Conservation (phyloP, 352 stramenopile species). For the Globisporangium heterothallicum region DNA sequence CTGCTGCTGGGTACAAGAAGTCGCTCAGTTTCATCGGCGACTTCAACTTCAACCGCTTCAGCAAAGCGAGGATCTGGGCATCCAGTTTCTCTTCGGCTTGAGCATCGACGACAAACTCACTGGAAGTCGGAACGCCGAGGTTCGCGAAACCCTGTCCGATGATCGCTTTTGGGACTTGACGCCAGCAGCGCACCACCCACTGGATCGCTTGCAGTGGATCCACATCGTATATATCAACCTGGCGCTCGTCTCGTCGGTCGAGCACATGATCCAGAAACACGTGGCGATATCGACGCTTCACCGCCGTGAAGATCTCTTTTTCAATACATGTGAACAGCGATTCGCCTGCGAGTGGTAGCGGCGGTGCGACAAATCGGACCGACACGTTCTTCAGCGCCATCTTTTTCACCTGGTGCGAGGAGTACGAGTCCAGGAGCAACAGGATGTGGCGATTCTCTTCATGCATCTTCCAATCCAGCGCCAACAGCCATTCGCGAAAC, state of each 20-base stretch:
- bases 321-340: slow-evolving; percentile 38
- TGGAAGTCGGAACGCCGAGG: slow-evolving; percentile 20
- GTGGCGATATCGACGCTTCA: slow-evolving; percentile 61
- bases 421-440: slow-evolving; percentile 55
- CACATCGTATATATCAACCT: slow-evolving; percentile 36
- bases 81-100: slow-evolving; percentile 45
- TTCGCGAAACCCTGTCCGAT: slow-evolving; percentile 45
- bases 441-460: slow-evolving; percentile 65
- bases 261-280: slow-evolving; percentile 40
- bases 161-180: slow-evolving; percentile 40
- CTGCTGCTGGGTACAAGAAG: slow-evolving; percentile 37
- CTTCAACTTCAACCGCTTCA: slow-evolving; percentile 49
- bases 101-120: background rate
- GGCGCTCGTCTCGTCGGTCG: slow-evolving; percentile 32
- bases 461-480: slow-evolving; percentile 76
- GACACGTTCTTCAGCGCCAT: slow-evolving; percentile 58
- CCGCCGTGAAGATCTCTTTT: slow-evolving; percentile 29
- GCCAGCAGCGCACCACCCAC: slow-evolving; percentile 50
- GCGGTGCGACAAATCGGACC: slow-evolving; percentile 34
- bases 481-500: slow-evolving; percentile 71
- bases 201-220: slow-evolving; percentile 45
- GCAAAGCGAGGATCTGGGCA: slow-evolving; percentile 41
- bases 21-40: slow-evolving; percentile 41
- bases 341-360: slow-evolving; percentile 18
- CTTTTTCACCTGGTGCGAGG: slow-evolving; percentile 53